Conservation (phyloP, 202 grass and related monocot species). For the Thinopyrum obtusiflorum region DNA sequence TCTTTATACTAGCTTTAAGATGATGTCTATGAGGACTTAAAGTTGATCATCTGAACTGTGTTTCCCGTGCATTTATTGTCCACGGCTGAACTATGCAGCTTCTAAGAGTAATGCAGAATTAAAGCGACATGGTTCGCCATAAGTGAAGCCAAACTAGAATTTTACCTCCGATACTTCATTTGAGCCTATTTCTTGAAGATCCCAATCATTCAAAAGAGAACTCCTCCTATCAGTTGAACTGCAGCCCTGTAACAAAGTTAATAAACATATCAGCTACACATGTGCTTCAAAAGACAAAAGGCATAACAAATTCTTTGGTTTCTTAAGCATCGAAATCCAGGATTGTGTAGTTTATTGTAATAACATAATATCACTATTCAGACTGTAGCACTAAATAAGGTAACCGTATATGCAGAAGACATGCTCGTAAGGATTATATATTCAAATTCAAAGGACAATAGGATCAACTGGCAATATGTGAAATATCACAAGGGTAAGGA, state of each 20-base stretch:
- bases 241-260: constrained; percentile 65
- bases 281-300: constrained; percentile 1
- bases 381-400: not conserved
- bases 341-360: constrained; percentile 3
- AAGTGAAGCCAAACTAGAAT: constrained; percentile 29
- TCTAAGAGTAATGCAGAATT: constrained; percentile 14
- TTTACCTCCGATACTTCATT: constrained; percentile 94
- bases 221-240: constrained; percentile 75
- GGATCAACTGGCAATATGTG: constrained; percentile 12
- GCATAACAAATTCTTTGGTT: not conserved
- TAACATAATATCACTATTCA: constrained; percentile 9
- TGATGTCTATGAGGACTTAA: not conserved
- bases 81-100: not conserved
- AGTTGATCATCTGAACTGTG: not conserved
- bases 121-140: not conserved
- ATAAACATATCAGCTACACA: constrained; percentile 5
- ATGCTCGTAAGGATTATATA: not conserved
- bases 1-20: not conserved
- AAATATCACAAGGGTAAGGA: constrained; percentile 29
- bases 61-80: constrained; percentile 8
- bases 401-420: not conserved
- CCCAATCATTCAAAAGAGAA: constrained; percentile 86
- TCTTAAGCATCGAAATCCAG: not conserved
- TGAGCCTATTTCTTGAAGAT: constrained; percentile 90
- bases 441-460: not conserved